Evolutionary conservation across 2,329 filamentous ascomycete genomes (phyloP).

Genomic region (Zasmidium citrigriseum): DNA sequence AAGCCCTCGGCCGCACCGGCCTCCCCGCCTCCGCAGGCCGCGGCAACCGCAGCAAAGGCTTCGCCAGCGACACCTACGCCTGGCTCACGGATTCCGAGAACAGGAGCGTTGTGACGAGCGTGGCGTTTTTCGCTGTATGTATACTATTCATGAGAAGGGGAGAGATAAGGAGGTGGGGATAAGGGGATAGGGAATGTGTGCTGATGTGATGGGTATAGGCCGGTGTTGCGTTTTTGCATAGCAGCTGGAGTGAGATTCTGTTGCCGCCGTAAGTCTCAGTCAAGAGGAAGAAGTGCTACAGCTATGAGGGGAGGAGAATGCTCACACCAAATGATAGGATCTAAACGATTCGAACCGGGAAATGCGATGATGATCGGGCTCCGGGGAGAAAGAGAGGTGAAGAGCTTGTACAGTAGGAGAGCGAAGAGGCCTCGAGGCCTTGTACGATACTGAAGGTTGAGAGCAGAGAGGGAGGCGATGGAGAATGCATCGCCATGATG

Average conservation of each 20-base stretch:
- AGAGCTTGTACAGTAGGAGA: slow-evolving; percentile 8
- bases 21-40: slow-evolving; percentile 34
- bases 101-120: slow-evolving; percentile 48
- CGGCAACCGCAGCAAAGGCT: slow-evolving; percentile 29
- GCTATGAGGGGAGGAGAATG: too few relatives aligned
- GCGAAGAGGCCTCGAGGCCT: slow-evolving; percentile 1
- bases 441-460: slow-evolving; percentile 1
- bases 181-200: background rate
- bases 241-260: slow-evolving; percentile 55
- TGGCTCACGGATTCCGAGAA: slow-evolving; percentile 51
- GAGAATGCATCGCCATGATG: background rate
- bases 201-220: slow-evolving; percentile 37
- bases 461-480: background rate
- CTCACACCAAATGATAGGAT: background rate
- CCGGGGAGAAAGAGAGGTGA: background rate
- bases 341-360: slow-evolving; percentile 1
- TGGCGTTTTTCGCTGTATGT: slow-evolving; percentile 55
- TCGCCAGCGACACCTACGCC: slow-evolving; percentile 41
- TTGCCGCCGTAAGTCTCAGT: slow-evolving; percentile 47
- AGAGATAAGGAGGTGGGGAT: slow-evolving; percentile 4
- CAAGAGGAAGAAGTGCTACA: background rate
- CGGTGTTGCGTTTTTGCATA: slow-evolving; percentile 54
- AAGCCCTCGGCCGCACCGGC: slow-evolving; percentile 20
- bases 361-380: background rate
- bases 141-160: background rate